These are phyloP conservation scores for Alternaria triticina DNA, from an alignment of 2,329 filamentous ascomycete species.

Conservation along the genomic window DNA sequence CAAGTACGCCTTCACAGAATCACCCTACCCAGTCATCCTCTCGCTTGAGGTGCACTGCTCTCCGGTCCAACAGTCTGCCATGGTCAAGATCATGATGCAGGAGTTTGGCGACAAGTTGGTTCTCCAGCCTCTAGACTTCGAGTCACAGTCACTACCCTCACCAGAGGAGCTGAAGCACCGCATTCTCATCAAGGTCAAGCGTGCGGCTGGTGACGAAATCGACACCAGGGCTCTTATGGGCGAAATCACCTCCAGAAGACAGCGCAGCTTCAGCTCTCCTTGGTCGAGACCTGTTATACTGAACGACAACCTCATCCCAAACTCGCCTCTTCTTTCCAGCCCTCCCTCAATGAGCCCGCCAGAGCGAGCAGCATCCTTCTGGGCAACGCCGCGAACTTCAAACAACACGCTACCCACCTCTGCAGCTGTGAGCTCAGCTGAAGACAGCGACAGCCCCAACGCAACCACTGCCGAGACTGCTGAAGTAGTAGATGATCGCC, in stretches of 20 bases:
- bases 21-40: constrained; percentile 88
- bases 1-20: constrained; percentile 89
- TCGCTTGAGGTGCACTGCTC: constrained; percentile 96
- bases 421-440: constrained; percentile 64
- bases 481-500: constrained; percentile 62
- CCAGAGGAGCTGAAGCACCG: constrained; percentile 84
- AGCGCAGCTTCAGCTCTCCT: constrained; percentile 79
- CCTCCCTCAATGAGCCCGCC: constrained; percentile 60
- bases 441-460: constrained; percentile 75
- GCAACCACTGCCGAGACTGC: constrained; percentile 61
- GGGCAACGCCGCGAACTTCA: constrained; percentile 60
- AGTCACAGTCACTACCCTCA: constrained; percentile 74
- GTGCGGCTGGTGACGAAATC: constrained; percentile 62
- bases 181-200: constrained; percentile 94
- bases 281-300: constrained; percentile 68
- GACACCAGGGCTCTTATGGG: constrained; percentile 42
- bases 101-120: constrained; percentile 83
- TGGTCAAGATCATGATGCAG: constrained; percentile 88
- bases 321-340: constrained; percentile 59
- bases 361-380: constrained; percentile 54
- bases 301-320: constrained; percentile 62
- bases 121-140: constrained; percentile 73
- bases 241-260: constrained; percentile 47
- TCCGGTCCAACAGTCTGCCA: constrained; percentile 78
- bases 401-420: constrained; percentile 63